phyloP scores from a whole-genome alignment of 352 stramenopile species.

The Plasmopara muralis region DNA sequence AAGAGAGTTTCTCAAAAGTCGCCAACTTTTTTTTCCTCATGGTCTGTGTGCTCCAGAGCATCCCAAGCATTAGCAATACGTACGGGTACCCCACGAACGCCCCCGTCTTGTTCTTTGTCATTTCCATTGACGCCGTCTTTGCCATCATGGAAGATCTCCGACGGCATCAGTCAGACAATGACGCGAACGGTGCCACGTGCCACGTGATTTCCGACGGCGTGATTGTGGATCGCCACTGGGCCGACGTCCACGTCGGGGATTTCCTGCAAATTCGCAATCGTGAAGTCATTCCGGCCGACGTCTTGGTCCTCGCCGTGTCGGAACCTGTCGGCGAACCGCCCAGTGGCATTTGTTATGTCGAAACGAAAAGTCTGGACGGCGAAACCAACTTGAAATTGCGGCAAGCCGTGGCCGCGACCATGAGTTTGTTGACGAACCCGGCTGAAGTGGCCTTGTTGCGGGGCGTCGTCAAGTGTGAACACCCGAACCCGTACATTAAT shows the following conservation, averaged over 20 bases:
- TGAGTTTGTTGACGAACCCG: conserved; percentile 48
- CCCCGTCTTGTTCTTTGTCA: conserved; percentile 83
- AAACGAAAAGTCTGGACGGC: conserved; percentile 88
- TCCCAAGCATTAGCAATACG: conserved; percentile 76
- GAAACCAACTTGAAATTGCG: conserved; percentile 92
- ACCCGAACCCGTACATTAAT: conserved; percentile 84
- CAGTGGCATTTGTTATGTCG: conserved; percentile 83
- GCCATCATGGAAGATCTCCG: conserved; percentile 82
- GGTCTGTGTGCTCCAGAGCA: conserved; percentile 84
- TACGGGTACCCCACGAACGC: conserved; percentile 76
- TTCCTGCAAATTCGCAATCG: conserved; percentile 73
- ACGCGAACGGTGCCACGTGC: conserved; percentile 72
- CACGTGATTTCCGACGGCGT: conserved; percentile 62
- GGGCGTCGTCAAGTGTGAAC: conserved; percentile 60
- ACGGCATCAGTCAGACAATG: conserved; percentile 70
- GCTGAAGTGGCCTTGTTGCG: conserved; percentile 48
- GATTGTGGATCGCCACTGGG: conserved; percentile 70
- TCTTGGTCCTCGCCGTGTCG: conserved; percentile 72
- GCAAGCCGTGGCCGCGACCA: conserved; percentile 60
- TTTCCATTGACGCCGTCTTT: conserved; percentile 87
- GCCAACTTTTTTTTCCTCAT: conserved; percentile 93
- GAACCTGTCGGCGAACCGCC: conserved; percentile 63
- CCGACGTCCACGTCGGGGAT: conserved; percentile 82
- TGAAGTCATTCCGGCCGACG: conserved; percentile 77
- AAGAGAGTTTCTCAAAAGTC: conserved; percentile 84